A percentile compares a stretch with the other conserved stretches of the same genome.
Evolutionary conservation across 305 asterid species (phyloP).

Genomic region (Solanum chacoense): DNA sequence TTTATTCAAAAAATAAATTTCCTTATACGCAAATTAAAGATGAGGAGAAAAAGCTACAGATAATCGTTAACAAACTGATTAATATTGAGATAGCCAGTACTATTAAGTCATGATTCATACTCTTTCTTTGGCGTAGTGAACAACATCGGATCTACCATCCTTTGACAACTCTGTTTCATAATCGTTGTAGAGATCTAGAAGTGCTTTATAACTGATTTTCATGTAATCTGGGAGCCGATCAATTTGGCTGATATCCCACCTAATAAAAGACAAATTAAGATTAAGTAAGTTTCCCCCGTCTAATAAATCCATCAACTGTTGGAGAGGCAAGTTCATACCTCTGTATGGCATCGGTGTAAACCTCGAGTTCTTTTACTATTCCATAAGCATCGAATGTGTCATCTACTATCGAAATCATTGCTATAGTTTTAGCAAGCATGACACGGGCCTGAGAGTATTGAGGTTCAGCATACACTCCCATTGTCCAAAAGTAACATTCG

Average conservation of each 20-base stretch:
- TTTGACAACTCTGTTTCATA: neutral
- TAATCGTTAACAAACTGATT: neutral
- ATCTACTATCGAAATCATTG: constrained; percentile 27
- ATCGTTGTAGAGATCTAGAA: constrained; percentile 1
- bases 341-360: constrained; percentile 19
- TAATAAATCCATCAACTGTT: neutral
- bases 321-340: constrained; percentile 7
- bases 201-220: constrained; percentile 3
- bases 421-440: constrained; percentile 4
- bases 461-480: constrained; percentile 36
- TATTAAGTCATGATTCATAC: constrained; percentile 1
- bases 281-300: neutral
- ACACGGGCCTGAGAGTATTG: constrained; percentile 22
- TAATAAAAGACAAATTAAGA: neutral
- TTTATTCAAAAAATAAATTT: neutral
- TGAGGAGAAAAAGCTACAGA: neutral
- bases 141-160: neutral
- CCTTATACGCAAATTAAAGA: neutral
- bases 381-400: constrained; percentile 49
- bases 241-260: constrained; percentile 7
- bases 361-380: constrained; percentile 21
- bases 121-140: constrained; percentile 9
- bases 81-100: neutral
- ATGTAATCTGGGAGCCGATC: constrained; percentile 17
- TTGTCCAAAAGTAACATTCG: constrained; percentile 42